A percentile compares a stretch with the other conserved stretches of the same genome.
Conservation (phyloP, 768 basidiomycete genomes). For the Tulasnella sp. region DNA sequence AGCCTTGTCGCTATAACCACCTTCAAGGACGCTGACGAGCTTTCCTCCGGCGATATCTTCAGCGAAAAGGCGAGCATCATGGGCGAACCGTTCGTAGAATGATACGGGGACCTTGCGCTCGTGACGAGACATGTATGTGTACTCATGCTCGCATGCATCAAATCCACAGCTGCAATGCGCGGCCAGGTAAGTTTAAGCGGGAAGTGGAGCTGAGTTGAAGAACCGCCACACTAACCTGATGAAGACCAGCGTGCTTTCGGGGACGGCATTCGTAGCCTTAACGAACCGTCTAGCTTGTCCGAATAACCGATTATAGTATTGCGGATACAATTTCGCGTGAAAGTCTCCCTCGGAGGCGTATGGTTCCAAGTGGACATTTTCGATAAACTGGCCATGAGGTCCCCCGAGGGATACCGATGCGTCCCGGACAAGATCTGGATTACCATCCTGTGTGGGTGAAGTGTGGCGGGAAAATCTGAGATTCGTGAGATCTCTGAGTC, state of each 20-base stretch:
- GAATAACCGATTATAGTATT: conserved; percentile 54
- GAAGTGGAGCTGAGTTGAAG: conserved; percentile 1
- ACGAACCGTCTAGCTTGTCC: conserved; percentile 64
- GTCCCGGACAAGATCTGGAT: conserved; percentile 66
- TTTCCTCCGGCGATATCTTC: conserved; percentile 57
- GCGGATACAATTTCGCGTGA: conserved; percentile 62
- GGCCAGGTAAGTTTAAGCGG: background rate
- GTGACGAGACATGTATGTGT: conserved; percentile 84
- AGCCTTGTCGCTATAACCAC: conserved; percentile 89
- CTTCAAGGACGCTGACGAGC: conserved; percentile 85
- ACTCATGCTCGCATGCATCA: conserved; percentile 91
- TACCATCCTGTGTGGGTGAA: conserved; percentile 56
- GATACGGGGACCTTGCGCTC: conserved; percentile 77
- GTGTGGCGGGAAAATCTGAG: background rate
- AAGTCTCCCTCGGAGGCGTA: conserved; percentile 69
- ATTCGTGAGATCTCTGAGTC: background rate
- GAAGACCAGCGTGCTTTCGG: conserved; percentile 69
- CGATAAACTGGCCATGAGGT: conserved; percentile 78
- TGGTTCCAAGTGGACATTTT: conserved; percentile 74
- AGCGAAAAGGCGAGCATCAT: conserved; percentile 58
- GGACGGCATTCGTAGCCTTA: conserved; percentile 46
- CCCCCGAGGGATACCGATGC: conserved; percentile 76
- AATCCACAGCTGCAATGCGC: conserved; percentile 65
- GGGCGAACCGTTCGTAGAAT: conserved; percentile 79
- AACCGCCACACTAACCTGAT: conserved; percentile 55